phyloP scores from a whole-genome alignment of 2,329 filamentous ascomycete genomes.

The Dendrostoma leiphaemia region DNA sequence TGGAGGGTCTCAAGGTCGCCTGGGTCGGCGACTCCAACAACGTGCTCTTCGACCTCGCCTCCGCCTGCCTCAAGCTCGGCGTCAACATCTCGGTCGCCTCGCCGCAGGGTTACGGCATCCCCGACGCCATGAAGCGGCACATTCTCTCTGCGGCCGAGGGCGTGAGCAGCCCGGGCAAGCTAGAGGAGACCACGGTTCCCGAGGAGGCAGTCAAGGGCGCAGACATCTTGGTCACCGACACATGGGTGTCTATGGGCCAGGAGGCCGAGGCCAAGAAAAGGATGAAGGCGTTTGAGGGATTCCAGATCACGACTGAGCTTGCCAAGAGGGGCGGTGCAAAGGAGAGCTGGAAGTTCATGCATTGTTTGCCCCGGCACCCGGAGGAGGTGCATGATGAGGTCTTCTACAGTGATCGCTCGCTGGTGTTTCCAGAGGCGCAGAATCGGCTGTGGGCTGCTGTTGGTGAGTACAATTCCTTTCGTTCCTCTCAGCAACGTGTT shows the following conservation, averaged over 20 bases:
- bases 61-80: slow-evolving; percentile 82
- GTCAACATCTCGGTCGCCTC: slow-evolving; percentile 85
- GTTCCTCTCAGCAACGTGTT: not conserved
- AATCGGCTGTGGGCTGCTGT: slow-evolving; percentile 92
- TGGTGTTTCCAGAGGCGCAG: slow-evolving; percentile 93
- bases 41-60: slow-evolving; percentile 89
- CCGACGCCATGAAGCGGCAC: slow-evolving; percentile 67
- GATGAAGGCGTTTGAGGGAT: slow-evolving; percentile 79
- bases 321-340: slow-evolving; percentile 84
- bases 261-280: slow-evolving; percentile 79
- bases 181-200: slow-evolving; percentile 74
- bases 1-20: slow-evolving; percentile 84
- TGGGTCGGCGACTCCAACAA: slow-evolving; percentile 99
- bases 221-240: slow-evolving; percentile 91
- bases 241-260: slow-evolving; percentile 98
- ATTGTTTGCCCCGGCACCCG: slow-evolving; percentile 86
- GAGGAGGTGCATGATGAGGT: slow-evolving; percentile 95
- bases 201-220: slow-evolving; percentile 84
- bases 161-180: slow-evolving; percentile 58
- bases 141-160: slow-evolving; percentile 64
- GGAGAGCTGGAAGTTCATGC: slow-evolving; percentile 94
- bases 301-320: slow-evolving; percentile 85
- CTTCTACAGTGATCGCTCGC: slow-evolving; percentile 80
- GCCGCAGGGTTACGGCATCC: slow-evolving; percentile 81
- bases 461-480: slow-evolving; percentile 44